Evolutionary conservation across 2,329 filamentous ascomycete genomes (phyloP), one percentile per base, ranked within the genome.

Genomic region (Diaporthe aspalathi): DNA sequence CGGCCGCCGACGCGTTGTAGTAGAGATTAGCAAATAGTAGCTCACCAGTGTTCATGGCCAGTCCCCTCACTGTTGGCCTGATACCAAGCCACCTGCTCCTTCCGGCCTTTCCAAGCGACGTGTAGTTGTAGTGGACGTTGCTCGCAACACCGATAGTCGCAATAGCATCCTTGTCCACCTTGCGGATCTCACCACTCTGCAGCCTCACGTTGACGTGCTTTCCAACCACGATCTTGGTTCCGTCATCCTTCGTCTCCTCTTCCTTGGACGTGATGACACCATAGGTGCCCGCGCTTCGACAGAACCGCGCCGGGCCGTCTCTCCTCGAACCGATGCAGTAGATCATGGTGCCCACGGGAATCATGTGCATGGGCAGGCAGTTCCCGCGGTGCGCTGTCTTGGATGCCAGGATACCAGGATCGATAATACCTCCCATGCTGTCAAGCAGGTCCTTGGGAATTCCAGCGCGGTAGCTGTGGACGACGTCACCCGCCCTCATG

Each of bases 11-110:
- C 22, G 40, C 24, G 1, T 35, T 38, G 22, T 14, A 14, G 5
- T 24, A 27, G 35, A 50, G 45, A 68, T 29, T 9, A 22, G 63
- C 32, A 71, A 14, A 62, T 32, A 24, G 27, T 32, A 29, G 81
- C 88, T 79, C 84, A 94, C 93, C 90, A 81, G 95, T 94, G 86
- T 99, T 99, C 97, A 99, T 99, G 74, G 97, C 96, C 77, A 98
- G 85, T 92, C 96, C 97, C 86, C 97, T 91, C 54, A 99, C 96
- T 0, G 96, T 98, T 20, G 96, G 96, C 76, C 96, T 88, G 79
- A 97, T 97, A 79, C 96, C 96, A 75, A 98, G 84, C 95, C 94
- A 98, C 79, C 96, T 90, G 77, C 92, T 94, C 78, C 97, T 90
- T 79, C 96, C 96, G 77, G 96, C 96, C 85, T 99, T 99, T 77